These are phyloP conservation scores for Rhizophlyctis rosea DNA, from an alignment of 192 early-diverging fungal species.

Conservation along the genomic window DNA sequence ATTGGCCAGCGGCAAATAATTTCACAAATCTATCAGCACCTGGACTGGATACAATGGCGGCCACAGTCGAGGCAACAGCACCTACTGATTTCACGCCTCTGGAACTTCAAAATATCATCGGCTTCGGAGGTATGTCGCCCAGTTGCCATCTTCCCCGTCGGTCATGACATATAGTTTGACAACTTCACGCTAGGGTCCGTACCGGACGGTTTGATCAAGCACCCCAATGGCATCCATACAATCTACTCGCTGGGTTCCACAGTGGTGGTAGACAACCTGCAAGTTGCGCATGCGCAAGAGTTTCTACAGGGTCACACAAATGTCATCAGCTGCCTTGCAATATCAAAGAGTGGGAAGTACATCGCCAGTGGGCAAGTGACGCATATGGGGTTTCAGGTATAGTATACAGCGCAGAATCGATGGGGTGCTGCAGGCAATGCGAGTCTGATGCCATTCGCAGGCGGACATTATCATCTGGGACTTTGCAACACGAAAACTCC, in stretches of 20 bases:
- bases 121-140: conserved; percentile 41
- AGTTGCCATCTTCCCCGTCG: background rate
- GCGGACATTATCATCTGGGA: conserved; percentile 65
- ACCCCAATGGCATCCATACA: conserved; percentile 52
- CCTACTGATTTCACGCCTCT: conserved; percentile 36
- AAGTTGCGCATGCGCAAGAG: conserved; percentile 41
- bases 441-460: conserved; percentile 15
- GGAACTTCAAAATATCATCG: conserved; percentile 46
- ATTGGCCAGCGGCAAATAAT: no score
- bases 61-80: background rate
- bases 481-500: conserved; percentile 39
- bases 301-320: conserved; percentile 61
- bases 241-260: conserved; percentile 58
- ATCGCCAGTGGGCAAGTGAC: conserved; percentile 59
- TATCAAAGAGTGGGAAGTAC: conserved; percentile 42
- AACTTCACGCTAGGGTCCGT: conserved; percentile 33
- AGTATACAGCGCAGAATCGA: background rate
- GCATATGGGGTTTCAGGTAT: conserved; percentile 63
- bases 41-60: conserved; percentile 11
- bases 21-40: no score
- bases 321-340: conserved; percentile 48
- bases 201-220: conserved; percentile 44
- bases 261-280: conserved; percentile 44
- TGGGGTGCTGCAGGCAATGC: background rate
- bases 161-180: background rate